Evolutionary conservation across 2,329 filamentous ascomycete species (phyloP).

Genomic region (Botrytis tulipae): DNA sequence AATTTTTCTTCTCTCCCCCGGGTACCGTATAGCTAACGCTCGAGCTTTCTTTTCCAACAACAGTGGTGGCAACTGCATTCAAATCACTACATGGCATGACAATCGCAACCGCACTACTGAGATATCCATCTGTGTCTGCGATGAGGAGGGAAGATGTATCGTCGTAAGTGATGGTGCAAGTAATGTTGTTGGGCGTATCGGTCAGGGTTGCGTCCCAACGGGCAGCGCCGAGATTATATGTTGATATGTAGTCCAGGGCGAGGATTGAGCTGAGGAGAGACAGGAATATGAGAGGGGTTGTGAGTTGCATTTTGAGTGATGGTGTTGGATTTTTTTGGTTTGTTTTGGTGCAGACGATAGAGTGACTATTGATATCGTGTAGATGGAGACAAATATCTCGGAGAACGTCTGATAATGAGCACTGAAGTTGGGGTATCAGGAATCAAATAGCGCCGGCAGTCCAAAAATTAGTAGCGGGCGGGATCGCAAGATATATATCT

Average conservation of each 20-base stretch:
- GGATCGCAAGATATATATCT: slow-evolving; percentile 3
- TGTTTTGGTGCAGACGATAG: not conserved
- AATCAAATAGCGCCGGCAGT: not conserved
- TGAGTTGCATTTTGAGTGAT: not conserved
- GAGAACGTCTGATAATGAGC: not conserved
- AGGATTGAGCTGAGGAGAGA: not conserved
- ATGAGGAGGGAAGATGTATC: not conserved
- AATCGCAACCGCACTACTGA: not conserved
- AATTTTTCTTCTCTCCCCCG: not conserved
- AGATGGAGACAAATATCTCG: not conserved
- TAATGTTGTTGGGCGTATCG: not conserved
- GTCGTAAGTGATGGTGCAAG: not conserved
- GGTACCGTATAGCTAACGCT: not conserved
- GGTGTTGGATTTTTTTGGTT: not conserved
- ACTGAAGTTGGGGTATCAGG: not conserved
- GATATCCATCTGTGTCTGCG: not conserved
- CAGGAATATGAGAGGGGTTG: not conserved
- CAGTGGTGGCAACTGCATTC: not conserved
- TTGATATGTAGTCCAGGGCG: slow-evolving; percentile 13
- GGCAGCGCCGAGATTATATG: not conserved
- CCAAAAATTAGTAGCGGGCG: not conserved
- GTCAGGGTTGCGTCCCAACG: slow-evolving; percentile 14
- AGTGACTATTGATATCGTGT: not conserved
- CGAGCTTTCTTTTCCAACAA: not conserved
- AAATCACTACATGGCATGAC: not conserved